Percentiles rank a stretch among this genome's conserved stretches.
These are phyloP conservation scores for Umbilicus rupestris DNA, from an alignment of 164 flowering plant genomes.

Conservation along the genomic window DNA sequence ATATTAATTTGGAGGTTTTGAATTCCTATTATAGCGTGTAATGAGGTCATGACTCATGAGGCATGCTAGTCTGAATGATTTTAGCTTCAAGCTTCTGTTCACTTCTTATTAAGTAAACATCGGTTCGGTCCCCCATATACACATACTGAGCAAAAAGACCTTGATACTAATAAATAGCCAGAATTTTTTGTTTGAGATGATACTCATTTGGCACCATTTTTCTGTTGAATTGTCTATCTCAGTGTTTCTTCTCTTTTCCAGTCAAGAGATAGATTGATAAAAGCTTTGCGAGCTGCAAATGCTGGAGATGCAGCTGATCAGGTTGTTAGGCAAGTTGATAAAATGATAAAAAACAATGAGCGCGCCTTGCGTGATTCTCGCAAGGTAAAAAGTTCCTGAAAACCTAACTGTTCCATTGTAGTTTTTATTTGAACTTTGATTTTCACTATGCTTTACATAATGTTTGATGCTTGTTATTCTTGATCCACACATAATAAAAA, in stretches of 20 bases:
- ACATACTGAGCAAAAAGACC: background rate
- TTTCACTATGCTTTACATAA: background rate
- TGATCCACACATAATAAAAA: background rate
- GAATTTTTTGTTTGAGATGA: background rate
- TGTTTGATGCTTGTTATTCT: background rate
- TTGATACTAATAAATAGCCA: background rate
- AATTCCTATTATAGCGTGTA: background rate
- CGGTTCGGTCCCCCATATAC: background rate
- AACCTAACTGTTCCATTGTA: background rate
- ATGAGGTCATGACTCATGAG: background rate
- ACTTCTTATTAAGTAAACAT: background rate
- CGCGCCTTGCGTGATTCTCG: conserved; percentile 64
- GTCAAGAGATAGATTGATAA: conserved; percentile 82
- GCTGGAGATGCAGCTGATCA: conserved; percentile 99
- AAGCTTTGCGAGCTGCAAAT: conserved; percentile 73
- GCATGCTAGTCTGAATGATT: background rate
- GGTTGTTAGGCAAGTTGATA: conserved; percentile 81
- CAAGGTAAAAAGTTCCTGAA: conserved; percentile 38
- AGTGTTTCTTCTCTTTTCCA: conserved; percentile 21
- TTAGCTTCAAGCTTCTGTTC: background rate
- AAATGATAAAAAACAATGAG: conserved; percentile 57
- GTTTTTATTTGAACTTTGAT: background rate
- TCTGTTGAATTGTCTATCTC: background rate
- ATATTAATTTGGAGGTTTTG: background rate
- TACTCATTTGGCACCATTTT: background rate